Percentiles rank a stretch among this genome's conserved stretches.
Conservation (phyloP, 192 early-diverging fungal species). For the Coemansia sp. region DNA sequence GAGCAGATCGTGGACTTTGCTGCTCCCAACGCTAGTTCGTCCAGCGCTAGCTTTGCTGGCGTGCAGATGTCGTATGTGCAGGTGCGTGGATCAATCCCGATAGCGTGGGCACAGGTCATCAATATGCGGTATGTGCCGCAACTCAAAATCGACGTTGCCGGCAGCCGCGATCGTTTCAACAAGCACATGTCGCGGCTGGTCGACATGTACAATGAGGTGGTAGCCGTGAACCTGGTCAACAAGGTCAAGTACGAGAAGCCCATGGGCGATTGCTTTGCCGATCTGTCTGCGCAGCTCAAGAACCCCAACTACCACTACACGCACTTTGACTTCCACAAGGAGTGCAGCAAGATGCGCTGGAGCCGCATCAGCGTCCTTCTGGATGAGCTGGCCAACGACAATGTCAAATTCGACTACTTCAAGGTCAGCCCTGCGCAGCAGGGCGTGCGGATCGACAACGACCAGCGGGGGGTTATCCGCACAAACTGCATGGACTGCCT, state of each 20-base stretch:
- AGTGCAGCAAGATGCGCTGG: conserved; percentile 96
- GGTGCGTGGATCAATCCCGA: conserved; percentile 90
- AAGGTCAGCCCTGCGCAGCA: conserved; percentile 2
- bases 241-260: conserved; percentile 86
- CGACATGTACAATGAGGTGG: conserved; percentile 68
- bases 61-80: conserved; percentile 75
- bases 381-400: conserved; percentile 66
- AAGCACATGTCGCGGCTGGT: conserved; percentile 40
- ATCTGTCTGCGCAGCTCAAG: conserved; percentile 55
- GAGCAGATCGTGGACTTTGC: conserved; percentile 82
- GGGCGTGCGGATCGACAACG: conserved; percentile 1
- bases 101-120: conserved; percentile 89
- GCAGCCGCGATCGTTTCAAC: conserved; percentile 31
- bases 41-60: conserved; percentile 14
- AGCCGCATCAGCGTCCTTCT: conserved; percentile 78
- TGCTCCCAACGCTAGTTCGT: conserved; percentile 13
- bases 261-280: conserved; percentile 74
- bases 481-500: conserved; percentile 99
- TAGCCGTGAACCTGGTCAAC: conserved; percentile 92
- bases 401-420: conserved; percentile 56
- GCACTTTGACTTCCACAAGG: conserved; percentile 97
- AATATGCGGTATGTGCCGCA: conserved; percentile 90
- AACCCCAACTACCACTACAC: conserved; percentile 61
- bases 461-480: conserved; percentile 78
- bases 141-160: conserved; percentile 61